A percentile compares a stretch with the other conserved stretches of the same genome.
These are phyloP conservation scores for Podaxis carcinomalis DNA, from an alignment of 768 basidiomycete species.

Conservation along the genomic window DNA sequence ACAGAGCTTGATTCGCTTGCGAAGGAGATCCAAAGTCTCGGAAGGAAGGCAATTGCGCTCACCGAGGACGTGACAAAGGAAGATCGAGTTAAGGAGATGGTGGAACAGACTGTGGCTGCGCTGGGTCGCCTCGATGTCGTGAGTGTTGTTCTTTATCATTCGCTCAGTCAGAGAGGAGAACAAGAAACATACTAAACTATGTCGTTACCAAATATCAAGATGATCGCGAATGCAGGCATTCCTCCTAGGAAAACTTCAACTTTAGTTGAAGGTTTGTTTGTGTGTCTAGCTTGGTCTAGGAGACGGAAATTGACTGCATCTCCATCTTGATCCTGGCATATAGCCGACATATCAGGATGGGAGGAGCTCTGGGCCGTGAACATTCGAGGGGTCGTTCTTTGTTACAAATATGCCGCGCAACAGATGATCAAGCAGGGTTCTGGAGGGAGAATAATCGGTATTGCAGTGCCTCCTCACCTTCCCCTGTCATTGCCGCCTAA, in stretches of 20 bases:
- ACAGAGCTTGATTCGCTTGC: slow-evolving; percentile 24
- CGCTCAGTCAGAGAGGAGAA: neutral
- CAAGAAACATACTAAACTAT: neutral
- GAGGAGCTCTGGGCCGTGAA: slow-evolving; percentile 46
- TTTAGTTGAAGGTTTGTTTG: neutral
- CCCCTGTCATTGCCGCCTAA: neutral
- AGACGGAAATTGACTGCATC: neutral
- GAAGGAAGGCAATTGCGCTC: slow-evolving; percentile 1
- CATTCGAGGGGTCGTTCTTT: slow-evolving; percentile 52
- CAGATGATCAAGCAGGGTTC: slow-evolving; percentile 54
- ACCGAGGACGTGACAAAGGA: slow-evolving; percentile 14
- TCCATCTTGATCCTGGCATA: neutral
- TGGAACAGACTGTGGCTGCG: neutral
- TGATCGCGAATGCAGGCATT: slow-evolving; percentile 7
- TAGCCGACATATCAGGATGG: slow-evolving; percentile 29
- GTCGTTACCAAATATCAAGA: neutral
- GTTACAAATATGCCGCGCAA: slow-evolving; percentile 61
- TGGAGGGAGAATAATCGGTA: slow-evolving; percentile 53
- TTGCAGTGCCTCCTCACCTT: neutral
- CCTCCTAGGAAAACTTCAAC: neutral
- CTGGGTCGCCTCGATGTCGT: slow-evolving; percentile 3
- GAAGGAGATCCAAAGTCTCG: neutral
- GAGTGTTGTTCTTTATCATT: neutral
- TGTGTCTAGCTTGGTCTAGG: neutral
- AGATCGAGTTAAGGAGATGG: neutral